These are phyloP conservation scores for Trichosporon coremiiforme DNA, from an alignment of 1,284 basidiomycete species.

Conservation along the genomic window DNA sequence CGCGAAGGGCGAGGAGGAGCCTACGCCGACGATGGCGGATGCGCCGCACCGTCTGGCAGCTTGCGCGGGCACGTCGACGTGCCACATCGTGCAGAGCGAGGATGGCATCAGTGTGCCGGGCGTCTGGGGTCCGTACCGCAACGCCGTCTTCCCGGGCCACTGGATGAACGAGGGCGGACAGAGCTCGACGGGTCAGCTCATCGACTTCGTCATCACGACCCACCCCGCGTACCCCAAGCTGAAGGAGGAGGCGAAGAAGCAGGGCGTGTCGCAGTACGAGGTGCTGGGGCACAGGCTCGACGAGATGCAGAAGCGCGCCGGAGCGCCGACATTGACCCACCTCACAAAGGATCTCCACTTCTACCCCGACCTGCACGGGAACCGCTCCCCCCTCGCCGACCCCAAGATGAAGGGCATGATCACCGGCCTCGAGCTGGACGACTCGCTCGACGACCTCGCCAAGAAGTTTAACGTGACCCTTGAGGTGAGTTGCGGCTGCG, in stretches of 20 bases:
- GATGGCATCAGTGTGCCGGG: conserved; percentile 75
- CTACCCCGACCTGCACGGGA: conserved; percentile 91
- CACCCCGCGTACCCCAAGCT: conserved; percentile 80
- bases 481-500: conserved; percentile 59
- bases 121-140: conserved; percentile 89
- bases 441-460: conserved; percentile 76
- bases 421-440: conserved; percentile 80
- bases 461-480: conserved; percentile 88
- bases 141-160: conserved; percentile 79
- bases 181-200: conserved; percentile 96
- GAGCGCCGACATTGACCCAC: conserved; percentile 71
- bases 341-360: conserved; percentile 87
- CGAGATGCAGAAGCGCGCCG: conserved; percentile 64
- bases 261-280: conserved; percentile 57
- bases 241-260: conserved; percentile 61
- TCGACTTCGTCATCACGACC: conserved; percentile 92
- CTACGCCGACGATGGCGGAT: conserved; percentile 65
- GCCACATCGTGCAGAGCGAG: conserved; percentile 83
- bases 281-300: conserved; percentile 77
- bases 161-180: conserved; percentile 99
- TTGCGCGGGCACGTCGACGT: conserved; percentile 94
- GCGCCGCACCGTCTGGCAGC: conserved; percentile 82
- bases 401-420: conserved; percentile 89
- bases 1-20: conserved; percentile 59
- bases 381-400: conserved; percentile 94